Base-by-base conservation (phyloP, 1,139 yeast species). In the Pichia sp. region DNA sequence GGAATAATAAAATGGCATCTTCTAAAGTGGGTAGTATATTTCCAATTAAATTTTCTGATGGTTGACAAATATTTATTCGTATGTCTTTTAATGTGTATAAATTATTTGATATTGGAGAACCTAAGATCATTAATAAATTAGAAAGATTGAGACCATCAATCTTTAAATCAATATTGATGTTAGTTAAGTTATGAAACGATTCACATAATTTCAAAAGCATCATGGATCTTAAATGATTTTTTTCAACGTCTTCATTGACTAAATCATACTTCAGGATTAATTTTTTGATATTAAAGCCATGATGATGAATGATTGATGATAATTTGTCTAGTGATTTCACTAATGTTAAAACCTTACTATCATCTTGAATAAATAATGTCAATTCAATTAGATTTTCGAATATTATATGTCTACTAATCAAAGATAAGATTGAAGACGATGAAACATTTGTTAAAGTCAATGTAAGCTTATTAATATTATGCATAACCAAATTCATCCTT, bases 181-280 rank as follows among this genome's bases (percentile, higher is more conserved):
- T 48, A 4, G 42, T 39, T 22, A 63, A 49, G 12, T 43, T 48
- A 16, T 46, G 43, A 43, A 63, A 62, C 7, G 63, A 51, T 43
- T 61, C 63, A 29, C 56, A 54, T 11, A 63, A 44, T 42, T 57
- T 58, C 35, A 61, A 47, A n/a, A 63, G 44, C 59, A 61, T 55
- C 58, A 62, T 57, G 12, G 65, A 53, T 37, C 67, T 49, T 18
- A 63, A 45, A 49, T 61, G 64, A 45, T 63, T 63, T 42, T 62
- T 63, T 15, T 59, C 64, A 8, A 43, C 46, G 44, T 63, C 64
- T 22, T 56, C 53, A 29, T 50, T 51, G 4, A 45, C 7, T 24
- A 62, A 48, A 30, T 50, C 50, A 45, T 62, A 63, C 35, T 54
- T 59, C 7, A 63, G 38, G 1, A 59, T 48, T 13, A 63, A 39